Percentiles rank a stretch among this genome's conserved stretches.
Evolutionary conservation across 345 rosid species (phyloP).

Genomic region (Brassica rapa): DNA sequence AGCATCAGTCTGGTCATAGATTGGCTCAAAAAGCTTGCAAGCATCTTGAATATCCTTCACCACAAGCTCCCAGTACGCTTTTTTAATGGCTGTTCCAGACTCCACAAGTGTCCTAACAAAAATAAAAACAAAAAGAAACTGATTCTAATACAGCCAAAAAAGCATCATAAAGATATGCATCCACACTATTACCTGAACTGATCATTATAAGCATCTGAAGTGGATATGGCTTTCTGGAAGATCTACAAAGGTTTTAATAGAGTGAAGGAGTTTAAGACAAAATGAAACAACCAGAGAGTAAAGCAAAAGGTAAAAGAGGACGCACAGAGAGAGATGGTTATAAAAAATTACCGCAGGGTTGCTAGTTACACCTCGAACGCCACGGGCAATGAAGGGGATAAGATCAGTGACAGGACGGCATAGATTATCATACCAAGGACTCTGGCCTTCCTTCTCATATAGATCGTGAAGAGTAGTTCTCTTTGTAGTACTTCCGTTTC

Average conservation of each 20-base stretch:
- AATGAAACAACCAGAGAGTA: slow-evolving; percentile 1
- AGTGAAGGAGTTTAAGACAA: slow-evolving; percentile 6
- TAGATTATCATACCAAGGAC: slow-evolving; percentile 99
- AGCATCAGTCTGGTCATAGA: slow-evolving; percentile 87
- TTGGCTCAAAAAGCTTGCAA: slow-evolving; percentile 89
- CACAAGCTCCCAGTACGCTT: slow-evolving; percentile 95
- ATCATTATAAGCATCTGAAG: slow-evolving; percentile 95
- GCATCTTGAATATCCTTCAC: slow-evolving; percentile 98
- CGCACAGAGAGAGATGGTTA: neutral
- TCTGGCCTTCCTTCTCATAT: slow-evolving; percentile 88
- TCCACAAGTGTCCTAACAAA: slow-evolving; percentile 73
- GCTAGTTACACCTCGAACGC: slow-evolving; percentile 99
- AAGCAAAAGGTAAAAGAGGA: neutral
- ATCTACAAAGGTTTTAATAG: slow-evolving; percentile 57
- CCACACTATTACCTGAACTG: slow-evolving; percentile 69
- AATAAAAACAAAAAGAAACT: neutral
- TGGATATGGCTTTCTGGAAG: slow-evolving; percentile 97
- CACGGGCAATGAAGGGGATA: slow-evolving; percentile 78
- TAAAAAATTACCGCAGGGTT: slow-evolving; percentile 80
- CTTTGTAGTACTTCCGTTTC: slow-evolving; percentile 59
- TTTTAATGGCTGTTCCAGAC: slow-evolving; percentile 84
- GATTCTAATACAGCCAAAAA: slow-evolving; percentile 2
- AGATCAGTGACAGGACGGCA: slow-evolving; percentile 95
- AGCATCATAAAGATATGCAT: neutral
- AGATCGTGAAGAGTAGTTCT: slow-evolving; percentile 89